Evolutionary conservation across 2,329 filamentous ascomycete species (phyloP).

Genomic region (Fusarium ambrosium): DNA sequence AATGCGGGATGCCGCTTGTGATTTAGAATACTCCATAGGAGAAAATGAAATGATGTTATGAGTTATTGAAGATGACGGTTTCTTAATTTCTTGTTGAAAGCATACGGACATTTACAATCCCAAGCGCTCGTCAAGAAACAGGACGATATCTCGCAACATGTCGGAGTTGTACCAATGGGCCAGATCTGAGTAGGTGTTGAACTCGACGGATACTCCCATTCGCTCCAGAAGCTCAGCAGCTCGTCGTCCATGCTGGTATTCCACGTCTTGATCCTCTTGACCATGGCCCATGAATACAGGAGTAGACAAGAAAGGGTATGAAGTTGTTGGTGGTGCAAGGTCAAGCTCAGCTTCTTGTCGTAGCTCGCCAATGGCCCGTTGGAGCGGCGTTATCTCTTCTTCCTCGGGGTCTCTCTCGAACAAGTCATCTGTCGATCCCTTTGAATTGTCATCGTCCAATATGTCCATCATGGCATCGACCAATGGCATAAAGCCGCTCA

Average conservation of each 20-base stretch:
- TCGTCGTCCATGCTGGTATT: constrained; percentile 51
- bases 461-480: constrained; percentile 46
- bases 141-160: constrained; percentile 56
- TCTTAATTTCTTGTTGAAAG: not conserved
- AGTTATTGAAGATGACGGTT: not conserved
- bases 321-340: not conserved
- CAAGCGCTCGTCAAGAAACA: constrained; percentile 45
- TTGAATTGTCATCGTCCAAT: constrained; percentile 16
- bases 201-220: constrained; percentile 53
- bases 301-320: constrained; percentile 43
- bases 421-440: constrained; percentile 26
- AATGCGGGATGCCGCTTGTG: not conserved
- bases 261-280: constrained; percentile 57
- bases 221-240: constrained; percentile 51
- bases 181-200: constrained; percentile 56
- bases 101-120: not conserved
- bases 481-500: constrained; percentile 63
- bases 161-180: constrained; percentile 61
- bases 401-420: constrained; percentile 33
- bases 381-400: constrained; percentile 29
- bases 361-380: constrained; percentile 44
- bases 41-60: constrained; percentile 36
- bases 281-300: constrained; percentile 64
- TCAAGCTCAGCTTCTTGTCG: constrained; percentile 47
- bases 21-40: constrained; percentile 21